These are phyloP conservation scores for Petasospora rhodanensis DNA, from an alignment of 1,139 yeast species.

Conservation along the genomic window DNA sequence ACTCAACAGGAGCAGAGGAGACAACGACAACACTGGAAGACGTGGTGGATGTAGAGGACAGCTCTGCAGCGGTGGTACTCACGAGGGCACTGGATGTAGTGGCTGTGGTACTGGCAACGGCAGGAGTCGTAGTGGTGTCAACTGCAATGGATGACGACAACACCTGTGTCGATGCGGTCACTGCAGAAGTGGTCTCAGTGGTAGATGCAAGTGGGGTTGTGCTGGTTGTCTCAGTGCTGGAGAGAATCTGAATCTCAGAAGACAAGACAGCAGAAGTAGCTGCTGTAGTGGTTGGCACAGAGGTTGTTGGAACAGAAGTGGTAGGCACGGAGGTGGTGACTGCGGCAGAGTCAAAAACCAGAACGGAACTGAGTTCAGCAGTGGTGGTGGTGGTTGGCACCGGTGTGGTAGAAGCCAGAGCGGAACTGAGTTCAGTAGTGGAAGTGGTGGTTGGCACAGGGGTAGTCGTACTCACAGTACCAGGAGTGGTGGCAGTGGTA, in stretches of 20 bases:
- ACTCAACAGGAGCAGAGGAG: slow-evolving; percentile 1
- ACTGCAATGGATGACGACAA: too few relatives aligned
- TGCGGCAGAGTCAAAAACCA: neutral
- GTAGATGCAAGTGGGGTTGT: too few relatives aligned
- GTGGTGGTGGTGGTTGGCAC: slow-evolving; percentile 25
- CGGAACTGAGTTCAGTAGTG: slow-evolving; percentile 37
- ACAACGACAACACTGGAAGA: too few relatives aligned
- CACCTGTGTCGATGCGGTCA: too few relatives aligned
- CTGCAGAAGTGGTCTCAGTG: too few relatives aligned
- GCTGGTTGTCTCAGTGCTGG: too few relatives aligned
- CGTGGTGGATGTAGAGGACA: too few relatives aligned
- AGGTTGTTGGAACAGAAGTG: neutral
- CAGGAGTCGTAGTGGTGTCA: too few relatives aligned
- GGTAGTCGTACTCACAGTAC: slow-evolving; percentile 5
- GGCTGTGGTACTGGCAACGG: neutral
- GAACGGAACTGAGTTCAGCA: slow-evolving; percentile 43
- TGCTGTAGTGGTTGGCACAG: neutral
- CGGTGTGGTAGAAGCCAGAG: slow-evolving; percentile 29
- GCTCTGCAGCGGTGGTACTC: too few relatives aligned
- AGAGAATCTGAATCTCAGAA: too few relatives aligned
- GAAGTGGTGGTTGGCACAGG: slow-evolving; percentile 21
- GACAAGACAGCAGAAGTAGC: neutral
- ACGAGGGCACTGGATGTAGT: too few relatives aligned
- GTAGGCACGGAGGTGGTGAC: neutral
- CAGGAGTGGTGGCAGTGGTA: neutral